Conservation (phyloP, 306 rosid species). For the Cicer judaicum region DNA sequence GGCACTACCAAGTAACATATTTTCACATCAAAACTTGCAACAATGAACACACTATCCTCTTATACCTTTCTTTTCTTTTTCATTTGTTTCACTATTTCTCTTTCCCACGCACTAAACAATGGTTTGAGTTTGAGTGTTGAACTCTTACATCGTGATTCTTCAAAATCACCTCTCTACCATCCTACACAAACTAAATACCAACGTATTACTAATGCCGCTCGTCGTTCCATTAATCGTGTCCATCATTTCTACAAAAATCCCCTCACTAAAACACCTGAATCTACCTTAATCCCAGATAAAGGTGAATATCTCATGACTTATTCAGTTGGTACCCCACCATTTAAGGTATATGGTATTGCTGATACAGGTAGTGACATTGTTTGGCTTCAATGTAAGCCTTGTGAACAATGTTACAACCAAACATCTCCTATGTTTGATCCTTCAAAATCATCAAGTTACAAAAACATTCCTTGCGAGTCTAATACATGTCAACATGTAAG, state of each 20-base stretch:
- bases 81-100: not conserved
- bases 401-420: slow-evolving; percentile 52
- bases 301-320: slow-evolving; percentile 58
- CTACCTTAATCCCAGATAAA: too few relatives aligned
- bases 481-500: not conserved
- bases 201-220: slow-evolving; percentile 44
- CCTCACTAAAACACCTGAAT: not conserved
- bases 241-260: not conserved
- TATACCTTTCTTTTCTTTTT: not conserved
- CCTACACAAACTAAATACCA: slow-evolving; percentile 41
- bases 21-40: too few relatives aligned
- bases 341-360: slow-evolving; percentile 42
- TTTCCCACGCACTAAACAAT: not conserved
- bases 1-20: too few relatives aligned
- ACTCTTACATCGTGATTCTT: too few relatives aligned
- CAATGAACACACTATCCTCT: not conserved
- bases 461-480: not conserved
- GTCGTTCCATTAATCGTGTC: slow-evolving; percentile 48
- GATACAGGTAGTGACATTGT: slow-evolving; percentile 66
- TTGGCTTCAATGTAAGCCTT: slow-evolving; percentile 68
- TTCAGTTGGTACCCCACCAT: slow-evolving; percentile 62
- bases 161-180: slow-evolving; percentile 29
- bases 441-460: slow-evolving; percentile 46
- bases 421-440: slow-evolving; percentile 51
- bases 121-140: slow-evolving; percentile 26